These are phyloP conservation scores for Gymnopilus junonius DNA, from an alignment of 768 basidiomycete species.

Conservation along the genomic window DNA sequence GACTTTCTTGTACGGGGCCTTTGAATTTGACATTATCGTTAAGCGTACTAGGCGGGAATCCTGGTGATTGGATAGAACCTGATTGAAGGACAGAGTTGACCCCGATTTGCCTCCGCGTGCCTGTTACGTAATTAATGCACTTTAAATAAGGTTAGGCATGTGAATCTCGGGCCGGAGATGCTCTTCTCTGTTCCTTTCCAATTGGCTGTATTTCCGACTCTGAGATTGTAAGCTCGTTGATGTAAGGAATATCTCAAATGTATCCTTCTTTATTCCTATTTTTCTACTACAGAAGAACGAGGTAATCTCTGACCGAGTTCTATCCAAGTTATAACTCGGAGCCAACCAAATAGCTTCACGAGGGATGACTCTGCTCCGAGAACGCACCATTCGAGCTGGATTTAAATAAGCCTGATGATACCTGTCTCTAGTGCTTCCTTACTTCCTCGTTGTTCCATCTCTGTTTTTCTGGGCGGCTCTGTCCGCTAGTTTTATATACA, in stretches of 20 bases:
- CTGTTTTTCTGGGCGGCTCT: slow-evolving; percentile 5
- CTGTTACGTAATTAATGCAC: background rate
- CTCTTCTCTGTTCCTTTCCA: background rate
- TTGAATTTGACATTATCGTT: background rate
- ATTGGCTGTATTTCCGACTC: background rate
- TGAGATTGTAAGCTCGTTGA: background rate
- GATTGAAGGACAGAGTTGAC: background rate
- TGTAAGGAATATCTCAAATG: background rate
- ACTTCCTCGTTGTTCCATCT: slow-evolving; percentile 5
- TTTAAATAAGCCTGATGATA: slow-evolving; percentile 7
- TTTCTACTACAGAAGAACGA: background rate
- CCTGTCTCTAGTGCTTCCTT: slow-evolving; percentile 2
- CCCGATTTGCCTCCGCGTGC: background rate
- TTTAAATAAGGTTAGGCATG: background rate
- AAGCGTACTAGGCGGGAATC: background rate
- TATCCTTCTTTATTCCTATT: background rate
- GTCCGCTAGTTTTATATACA: slow-evolving; percentile 9
- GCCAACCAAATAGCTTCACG: slow-evolving; percentile 1
- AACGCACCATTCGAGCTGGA: slow-evolving; percentile 1
- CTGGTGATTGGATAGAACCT: background rate
- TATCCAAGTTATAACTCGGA: slow-evolving; percentile 3
- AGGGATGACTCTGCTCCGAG: slow-evolving; percentile 22
- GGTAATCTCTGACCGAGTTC: background rate
- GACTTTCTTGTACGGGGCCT: slow-evolving; percentile 44
- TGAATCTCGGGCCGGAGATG: background rate